Conservation (phyloP, 208 protist species). For the Leptomonas pyrrhocoris region DNA sequence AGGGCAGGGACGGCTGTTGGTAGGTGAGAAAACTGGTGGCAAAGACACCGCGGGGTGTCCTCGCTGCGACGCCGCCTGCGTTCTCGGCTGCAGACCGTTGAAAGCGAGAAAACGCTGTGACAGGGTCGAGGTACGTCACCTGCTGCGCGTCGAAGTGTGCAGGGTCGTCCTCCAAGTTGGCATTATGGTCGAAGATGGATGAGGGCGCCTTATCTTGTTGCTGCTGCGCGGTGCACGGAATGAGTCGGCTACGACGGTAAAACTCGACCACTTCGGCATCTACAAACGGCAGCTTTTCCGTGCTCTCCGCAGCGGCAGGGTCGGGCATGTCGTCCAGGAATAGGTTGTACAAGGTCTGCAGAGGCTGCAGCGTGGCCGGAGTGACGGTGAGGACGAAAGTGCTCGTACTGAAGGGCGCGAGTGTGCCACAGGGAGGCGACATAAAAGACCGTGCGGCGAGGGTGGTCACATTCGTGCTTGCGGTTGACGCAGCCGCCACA, state of each 20-base stretch:
- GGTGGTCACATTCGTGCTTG: slow-evolving; percentile 15
- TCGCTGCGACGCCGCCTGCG: not conserved
- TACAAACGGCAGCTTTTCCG: slow-evolving; percentile 23
- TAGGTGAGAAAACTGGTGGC: slow-evolving; percentile 80
- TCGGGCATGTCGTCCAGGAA: slow-evolving; percentile 78
- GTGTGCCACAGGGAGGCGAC: slow-evolving; percentile 18
- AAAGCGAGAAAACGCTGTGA: slow-evolving; percentile 29
- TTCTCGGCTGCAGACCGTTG: not conserved
- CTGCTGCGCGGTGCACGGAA: slow-evolving; percentile 18
- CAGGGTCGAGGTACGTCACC: slow-evolving; percentile 33
- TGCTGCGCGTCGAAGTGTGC: slow-evolving; percentile 11
- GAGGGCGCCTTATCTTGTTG: not conserved
- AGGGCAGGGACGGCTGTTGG: slow-evolving; percentile 63
- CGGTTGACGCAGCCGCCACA: not conserved
- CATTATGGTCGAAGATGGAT: no score
- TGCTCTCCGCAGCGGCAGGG: slow-evolving; percentile 26
- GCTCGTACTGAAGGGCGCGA: slow-evolving; percentile 29
- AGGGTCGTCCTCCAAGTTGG: no score
- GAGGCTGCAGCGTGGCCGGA: slow-evolving; percentile 22
- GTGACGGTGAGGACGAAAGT: slow-evolving; percentile 33
- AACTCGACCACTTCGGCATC: slow-evolving; percentile 35
- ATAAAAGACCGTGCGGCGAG: slow-evolving; percentile 20
- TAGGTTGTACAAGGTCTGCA: slow-evolving; percentile 60
- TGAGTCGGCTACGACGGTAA: slow-evolving; percentile 28
- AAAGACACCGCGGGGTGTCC: slow-evolving; percentile 45